Percentiles rank a stretch among this genome's conserved stretches.
Conservation (phyloP, 139 green algal genomes). For the Chlorella sp. region DNA sequence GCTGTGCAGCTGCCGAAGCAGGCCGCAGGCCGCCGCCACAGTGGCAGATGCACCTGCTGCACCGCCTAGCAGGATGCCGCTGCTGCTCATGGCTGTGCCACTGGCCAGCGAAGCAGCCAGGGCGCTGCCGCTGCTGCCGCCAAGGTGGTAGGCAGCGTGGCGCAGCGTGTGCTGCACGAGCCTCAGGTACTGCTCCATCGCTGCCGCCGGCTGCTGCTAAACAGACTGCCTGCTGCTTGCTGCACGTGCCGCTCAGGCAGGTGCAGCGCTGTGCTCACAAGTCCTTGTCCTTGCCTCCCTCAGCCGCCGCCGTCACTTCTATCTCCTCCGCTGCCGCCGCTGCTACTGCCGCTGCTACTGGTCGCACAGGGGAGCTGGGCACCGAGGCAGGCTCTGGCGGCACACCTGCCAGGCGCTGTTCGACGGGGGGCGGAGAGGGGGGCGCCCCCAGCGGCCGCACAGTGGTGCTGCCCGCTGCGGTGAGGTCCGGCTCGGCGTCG, state of each 20-base stretch:
- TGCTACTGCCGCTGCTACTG: not conserved
- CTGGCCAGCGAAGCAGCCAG: not conserved
- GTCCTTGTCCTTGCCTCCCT: not conserved
- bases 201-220: not conserved
- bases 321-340: not conserved
- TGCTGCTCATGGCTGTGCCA: not conserved
- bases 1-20: constrained; percentile 13
- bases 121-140: not conserved
- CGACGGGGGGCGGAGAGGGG: not conserved
- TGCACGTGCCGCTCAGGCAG: not conserved
- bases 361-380: too few relatives aligned
- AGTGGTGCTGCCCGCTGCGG: not conserved
- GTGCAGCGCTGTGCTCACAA: not conserved
- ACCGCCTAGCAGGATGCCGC: not conserved
- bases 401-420: too few relatives aligned
- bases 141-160: not conserved
- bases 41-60: not conserved
- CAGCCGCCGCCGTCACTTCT: not conserved
- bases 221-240: not conserved
- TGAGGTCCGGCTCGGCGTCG: not conserved
- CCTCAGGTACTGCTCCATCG: not conserved
- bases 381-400: too few relatives aligned
- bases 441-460: not conserved
- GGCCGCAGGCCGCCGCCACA: not conserved
- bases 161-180: constrained; percentile 9